Conservation (phyloP, 805 yeast genomes). For the Myxozyma mucilagina region DNA sequence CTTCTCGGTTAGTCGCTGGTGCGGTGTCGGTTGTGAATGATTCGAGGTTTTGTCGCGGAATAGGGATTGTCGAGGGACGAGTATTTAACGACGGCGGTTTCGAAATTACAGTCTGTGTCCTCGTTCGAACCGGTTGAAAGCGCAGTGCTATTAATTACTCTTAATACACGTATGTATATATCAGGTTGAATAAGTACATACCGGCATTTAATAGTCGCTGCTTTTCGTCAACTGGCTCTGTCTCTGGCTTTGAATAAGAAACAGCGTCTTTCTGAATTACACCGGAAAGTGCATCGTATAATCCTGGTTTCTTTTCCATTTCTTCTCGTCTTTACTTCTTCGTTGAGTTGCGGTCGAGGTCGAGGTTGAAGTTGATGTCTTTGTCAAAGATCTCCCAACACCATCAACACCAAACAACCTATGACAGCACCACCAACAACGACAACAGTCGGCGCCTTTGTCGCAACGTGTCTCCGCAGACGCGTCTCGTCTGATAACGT, state of each 20-base stretch:
- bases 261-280: constrained; percentile 13
- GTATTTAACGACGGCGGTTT: constrained; percentile 13
- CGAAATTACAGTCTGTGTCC: constrained; percentile 10
- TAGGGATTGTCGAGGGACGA: not conserved
- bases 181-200: not conserved
- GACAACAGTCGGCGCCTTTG: no score
- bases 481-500: not conserved
- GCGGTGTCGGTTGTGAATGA: not conserved
- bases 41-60: not conserved
- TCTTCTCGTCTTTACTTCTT: not conserved
- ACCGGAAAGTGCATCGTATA: constrained; percentile 6
- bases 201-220: constrained; percentile 14
- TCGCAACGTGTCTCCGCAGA: not conserved
- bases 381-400: not conserved
- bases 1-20: not conserved
- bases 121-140: constrained; percentile 20
- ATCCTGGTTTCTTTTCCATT: not conserved
- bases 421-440: not conserved
- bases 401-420: not conserved
- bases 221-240: not conserved
- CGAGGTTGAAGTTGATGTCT: no score
- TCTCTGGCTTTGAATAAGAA: not conserved
- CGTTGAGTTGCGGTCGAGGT: no score
- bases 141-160: constrained; percentile 10
- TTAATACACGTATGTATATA: not conserved